Evolutionary conservation across 495 filamentous ascomycete species (phyloP), one percentile per base, ranked within the genome.

Genomic region (Glarea lozoyensis): DNA sequence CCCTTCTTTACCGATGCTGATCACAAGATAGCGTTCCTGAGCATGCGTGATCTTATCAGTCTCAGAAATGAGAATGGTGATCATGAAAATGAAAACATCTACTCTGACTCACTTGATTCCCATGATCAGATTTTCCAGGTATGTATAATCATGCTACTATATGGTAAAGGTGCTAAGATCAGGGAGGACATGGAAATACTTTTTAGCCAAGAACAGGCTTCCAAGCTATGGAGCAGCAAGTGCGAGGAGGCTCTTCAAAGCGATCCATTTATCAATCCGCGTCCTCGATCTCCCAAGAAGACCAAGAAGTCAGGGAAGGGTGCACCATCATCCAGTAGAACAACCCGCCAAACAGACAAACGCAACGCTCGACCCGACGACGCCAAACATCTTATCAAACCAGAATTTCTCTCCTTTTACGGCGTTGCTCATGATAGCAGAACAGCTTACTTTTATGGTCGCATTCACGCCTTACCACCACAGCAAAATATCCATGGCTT

Each of bases 401-500:
- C 25, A 29, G 25, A 29, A n/a, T 7, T 29, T n/a, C 25, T 29
- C n/a, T 7, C 7, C n/a, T 53, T 52, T 32, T 50, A 43, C 27
- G 51, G 50, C 2, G 52, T 36, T 6, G 35, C 43, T 20, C 40
- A 40, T 16, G 30, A 45, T 13, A n/a, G 11, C 0, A 47, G 29
- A 24, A 34, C 11, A 22, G 46, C 17, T 5, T 40, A 58, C 22
- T 50, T 54, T 18, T 50, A 49, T 22, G 55, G 55, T 11, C 49
- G 46, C 15, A 40, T 58, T n/a, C 53, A 58, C 37, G 40, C 42
- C 7, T 18, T 58, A 10, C 29, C 32, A 4, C 24, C 20, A 1
- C 55, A 58, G 29, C 37, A 48, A 35, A 49, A 44, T 10, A 48
- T 58, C 5, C 31, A 21, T 10, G 55, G 55, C 18, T 58, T 53